Evolutionary conservation across 169 alveolate genomes (phyloP).

Genomic region (Cryptosporidium tyzzeri): DNA sequence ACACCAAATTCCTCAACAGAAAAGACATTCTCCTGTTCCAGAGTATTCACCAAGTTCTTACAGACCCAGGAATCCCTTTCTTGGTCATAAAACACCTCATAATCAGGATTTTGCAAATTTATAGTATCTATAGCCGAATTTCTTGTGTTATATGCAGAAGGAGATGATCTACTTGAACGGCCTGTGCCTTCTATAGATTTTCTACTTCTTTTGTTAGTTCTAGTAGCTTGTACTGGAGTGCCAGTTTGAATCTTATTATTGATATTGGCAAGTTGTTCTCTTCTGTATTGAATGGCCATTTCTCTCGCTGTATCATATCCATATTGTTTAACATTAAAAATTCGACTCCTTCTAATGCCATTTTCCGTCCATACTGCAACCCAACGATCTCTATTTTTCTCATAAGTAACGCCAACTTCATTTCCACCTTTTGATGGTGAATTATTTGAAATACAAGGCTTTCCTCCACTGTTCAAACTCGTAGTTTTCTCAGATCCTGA

Average conservation of each 20-base stretch:
- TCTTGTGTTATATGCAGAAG: slow-evolving; percentile 55
- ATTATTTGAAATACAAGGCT: neutral
- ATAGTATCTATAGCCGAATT: slow-evolving; percentile 25
- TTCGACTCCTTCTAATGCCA: slow-evolving; percentile 74
- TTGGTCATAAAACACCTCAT: slow-evolving; percentile 42
- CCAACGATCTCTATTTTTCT: slow-evolving; percentile 75
- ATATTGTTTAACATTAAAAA: slow-evolving; percentile 72
- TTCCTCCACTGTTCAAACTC: neutral
- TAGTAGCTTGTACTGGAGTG: neutral
- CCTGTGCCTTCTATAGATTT: slow-evolving; percentile 3
- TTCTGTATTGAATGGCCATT: slow-evolving; percentile 69
- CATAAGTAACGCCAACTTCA: slow-evolving; percentile 74
- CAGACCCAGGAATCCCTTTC: slow-evolving; percentile 71
- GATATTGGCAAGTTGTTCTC: slow-evolving; percentile 38
- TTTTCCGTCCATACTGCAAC: slow-evolving; percentile 76
- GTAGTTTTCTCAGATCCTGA: neutral
- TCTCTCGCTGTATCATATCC: slow-evolving; percentile 76
- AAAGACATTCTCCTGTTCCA: slow-evolving; percentile 40
- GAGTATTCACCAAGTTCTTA: slow-evolving; percentile 1
- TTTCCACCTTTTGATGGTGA: slow-evolving; percentile 49
- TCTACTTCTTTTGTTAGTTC: slow-evolving; percentile 46
- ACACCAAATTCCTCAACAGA: slow-evolving; percentile 56
- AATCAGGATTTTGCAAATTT: slow-evolving; percentile 29
- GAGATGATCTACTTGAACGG: slow-evolving; percentile 19
- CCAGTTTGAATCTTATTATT: slow-evolving; percentile 10